Evolutionary conservation across 148 eudicot genomes (phyloP), one percentile per base, ranked within the genome.

Genomic region (Rhododendron ferrugineum): DNA sequence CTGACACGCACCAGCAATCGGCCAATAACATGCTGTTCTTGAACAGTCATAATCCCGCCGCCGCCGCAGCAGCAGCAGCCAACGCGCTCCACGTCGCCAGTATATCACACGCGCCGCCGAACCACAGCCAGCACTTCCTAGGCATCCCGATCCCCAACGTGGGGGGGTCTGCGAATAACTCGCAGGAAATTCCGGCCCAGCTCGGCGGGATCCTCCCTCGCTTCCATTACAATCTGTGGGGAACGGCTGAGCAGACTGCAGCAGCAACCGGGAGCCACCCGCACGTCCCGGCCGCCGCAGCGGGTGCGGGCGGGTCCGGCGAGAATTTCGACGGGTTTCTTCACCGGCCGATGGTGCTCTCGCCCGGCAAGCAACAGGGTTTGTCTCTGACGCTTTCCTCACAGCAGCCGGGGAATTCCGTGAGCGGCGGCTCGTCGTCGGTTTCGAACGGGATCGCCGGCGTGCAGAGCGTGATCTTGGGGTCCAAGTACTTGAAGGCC

Each of bases 401-500:
- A 10, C 73, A 26, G 0, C 91, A 92, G 18, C 88, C 40, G 7
- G 75, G 75, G 15, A 37, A 56, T 86, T 1, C 89, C 77, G 4
- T 26, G 1, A 14, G 37, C 6, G 74, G 36, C 44, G 47, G 91
- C 37, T 79, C 92, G 28, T 70, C 89, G 16, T 40, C 89, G 32
- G 82, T 86, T 36, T 87, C 90, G 2, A 89, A 86, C 14, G 83
- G 87, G 49, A 82, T 22, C 1, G 73, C 6, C 16, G 89, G 83
- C 10, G 52, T 90, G 75, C 88, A 88, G 40, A 83, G 87, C 34
- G 87, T 86, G 82, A 28, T 89, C 30, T 82, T 93, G 84, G 87
- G 92, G 52, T 95, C 98, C 0, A 93, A 92, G 90, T 95, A 92
- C 87, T 80, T 95, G 81, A 93, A 93, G 84, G 98, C 91, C 0